Base-by-base conservation (phyloP, 2,329 filamentous ascomycete genomes). In the Boeremia lycopersici region DNA sequence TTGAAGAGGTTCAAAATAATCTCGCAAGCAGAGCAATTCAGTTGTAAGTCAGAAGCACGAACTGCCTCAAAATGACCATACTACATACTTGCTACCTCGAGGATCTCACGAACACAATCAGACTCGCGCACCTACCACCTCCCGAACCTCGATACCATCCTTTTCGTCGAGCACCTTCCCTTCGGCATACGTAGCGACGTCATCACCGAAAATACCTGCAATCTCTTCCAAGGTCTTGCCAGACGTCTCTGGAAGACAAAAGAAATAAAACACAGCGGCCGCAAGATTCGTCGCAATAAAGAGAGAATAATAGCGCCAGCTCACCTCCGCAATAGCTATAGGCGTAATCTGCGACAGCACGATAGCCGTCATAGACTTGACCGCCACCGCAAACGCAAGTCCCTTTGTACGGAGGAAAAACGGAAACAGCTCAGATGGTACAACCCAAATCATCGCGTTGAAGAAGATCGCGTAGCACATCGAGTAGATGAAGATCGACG, bases 141-240 rank as follows among this genome's bases (percentile, higher is more conserved):
- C 35, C 11, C 28, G 45, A 10, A 40, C 13, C 28, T 48, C 35
- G 33, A 40, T 29, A 15, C 35, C 17, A 4, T 48, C 35, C 29
- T 48, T 48, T 8, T 33, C 17, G 9, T 48, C 45, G 7, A 48
- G 26, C n/a, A 33, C 36, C 35, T 48, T 48, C 11, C 45, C 35
- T 5, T 17, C 5, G 25, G 35, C 17, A 17, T 48, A 48, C 7
- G 29, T 17, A 5, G 35, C 35, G 9, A 33, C 28, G 26, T 48
- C 35, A 10, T 35, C 33, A 17, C 33, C 33, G 10, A 31, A 42
- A 6, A 42, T 42, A 4, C 39, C 39, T 10, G 39, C 39, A 17
- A 41, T 41, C 11, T 41, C 25, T 7, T 41, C 39, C 13, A 41
- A 41, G 4, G 39, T 41, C 39, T 41, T 41, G 2, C 39, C 39